These are phyloP conservation scores for Emergomyces africanus DNA, from an alignment of 2,329 filamentous ascomycete species.

Conservation along the genomic window DNA sequence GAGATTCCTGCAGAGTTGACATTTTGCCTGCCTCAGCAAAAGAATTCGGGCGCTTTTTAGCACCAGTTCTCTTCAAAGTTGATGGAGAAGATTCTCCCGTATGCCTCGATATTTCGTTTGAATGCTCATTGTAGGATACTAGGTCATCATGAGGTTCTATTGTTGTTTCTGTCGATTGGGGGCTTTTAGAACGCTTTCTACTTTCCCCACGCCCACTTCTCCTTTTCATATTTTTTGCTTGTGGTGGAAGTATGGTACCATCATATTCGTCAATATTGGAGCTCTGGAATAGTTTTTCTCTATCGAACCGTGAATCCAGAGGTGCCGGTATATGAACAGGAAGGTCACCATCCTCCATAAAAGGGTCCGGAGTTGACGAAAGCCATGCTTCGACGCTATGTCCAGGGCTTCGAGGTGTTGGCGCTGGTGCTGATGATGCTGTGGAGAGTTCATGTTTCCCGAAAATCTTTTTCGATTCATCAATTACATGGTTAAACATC, in stretches of 20 bases:
- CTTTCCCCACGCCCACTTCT: background rate
- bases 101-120: slow-evolving; percentile 1
- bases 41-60: slow-evolving; percentile 8
- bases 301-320: slow-evolving; percentile 24
- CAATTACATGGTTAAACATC: slow-evolving; percentile 32
- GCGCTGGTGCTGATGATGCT: slow-evolving; percentile 23
- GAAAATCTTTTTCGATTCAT: slow-evolving; percentile 34
- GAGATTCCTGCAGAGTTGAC: slow-evolving; percentile 15
- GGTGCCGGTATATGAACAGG: slow-evolving; percentile 29
- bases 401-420: slow-evolving; percentile 29
- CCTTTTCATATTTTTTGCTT: background rate
- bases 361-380: slow-evolving; percentile 42
- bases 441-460: slow-evolving; percentile 24
- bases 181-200: background rate
- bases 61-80: slow-evolving; percentile 16
- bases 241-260: background rate
- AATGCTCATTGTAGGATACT: background rate
- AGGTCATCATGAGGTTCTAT: background rate
- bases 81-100: slow-evolving; percentile 13
- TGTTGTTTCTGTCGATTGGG: background rate
- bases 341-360: slow-evolving; percentile 29
- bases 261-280: background rate
- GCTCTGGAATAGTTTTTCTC: slow-evolving; percentile 13
- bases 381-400: slow-evolving; percentile 52
- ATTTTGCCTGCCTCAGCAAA: slow-evolving; percentile 11